Percentiles rank a stretch among this genome's conserved stretches.
Evolutionary conservation across 2,329 filamentous ascomycete genomes (phyloP).

Genomic region (Monosporascus sp.): DNA sequence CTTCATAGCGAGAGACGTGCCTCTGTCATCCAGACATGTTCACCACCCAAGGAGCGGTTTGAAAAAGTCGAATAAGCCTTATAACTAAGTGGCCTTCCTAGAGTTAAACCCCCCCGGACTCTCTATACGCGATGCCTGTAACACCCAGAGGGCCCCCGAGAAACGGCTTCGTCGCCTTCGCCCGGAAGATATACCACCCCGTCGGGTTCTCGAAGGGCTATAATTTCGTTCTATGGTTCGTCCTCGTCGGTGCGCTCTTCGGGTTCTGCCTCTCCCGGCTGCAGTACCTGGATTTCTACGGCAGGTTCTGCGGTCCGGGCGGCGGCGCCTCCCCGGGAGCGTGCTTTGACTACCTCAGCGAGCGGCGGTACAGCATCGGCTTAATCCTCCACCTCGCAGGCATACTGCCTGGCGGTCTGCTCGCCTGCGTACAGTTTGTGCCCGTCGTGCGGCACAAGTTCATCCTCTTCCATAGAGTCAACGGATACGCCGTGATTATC

Average conservation of each 20-base stretch:
- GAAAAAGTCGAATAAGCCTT: no score
- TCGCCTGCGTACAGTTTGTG: slow-evolving; percentile 43
- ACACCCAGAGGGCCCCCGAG: neutral
- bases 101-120: no score
- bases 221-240: slow-evolving; percentile 50
- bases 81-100: no score
- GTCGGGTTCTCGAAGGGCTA: slow-evolving; percentile 52
- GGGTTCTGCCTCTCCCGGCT: slow-evolving; percentile 44
- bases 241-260: slow-evolving; percentile 40
- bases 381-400: slow-evolving; percentile 40
- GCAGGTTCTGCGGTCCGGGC: slow-evolving; percentile 25
- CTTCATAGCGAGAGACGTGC: no score
- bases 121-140: no score
- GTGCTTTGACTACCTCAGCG: slow-evolving; percentile 32
- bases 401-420: slow-evolving; percentile 39
- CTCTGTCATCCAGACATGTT: no score
- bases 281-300: slow-evolving; percentile 41
- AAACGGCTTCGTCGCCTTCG: slow-evolving; percentile 5
- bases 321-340: slow-evolving; percentile 29
- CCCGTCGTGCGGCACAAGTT: slow-evolving; percentile 40
- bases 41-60: no score
- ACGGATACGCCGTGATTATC: slow-evolving; percentile 48
- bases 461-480: slow-evolving; percentile 53
- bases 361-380: slow-evolving; percentile 27
- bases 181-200: slow-evolving; percentile 34